These are phyloP conservation scores for Globomyces sp. DNA, from an alignment of 371 early-diverging fungal genomes.

Conservation along the genomic window DNA sequence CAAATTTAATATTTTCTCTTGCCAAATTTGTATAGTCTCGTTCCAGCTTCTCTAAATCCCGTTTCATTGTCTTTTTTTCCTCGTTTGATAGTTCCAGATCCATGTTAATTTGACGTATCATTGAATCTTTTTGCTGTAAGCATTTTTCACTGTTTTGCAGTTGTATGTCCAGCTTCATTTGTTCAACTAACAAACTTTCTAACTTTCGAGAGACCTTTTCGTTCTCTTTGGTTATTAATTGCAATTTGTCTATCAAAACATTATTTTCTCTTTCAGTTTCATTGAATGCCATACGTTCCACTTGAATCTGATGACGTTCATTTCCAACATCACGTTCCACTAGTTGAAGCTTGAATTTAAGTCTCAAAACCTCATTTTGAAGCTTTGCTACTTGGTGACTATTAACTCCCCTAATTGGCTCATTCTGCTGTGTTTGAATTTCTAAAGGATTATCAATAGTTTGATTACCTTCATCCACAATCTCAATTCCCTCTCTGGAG, in stretches of 20 bases:
- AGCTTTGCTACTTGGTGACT: not conserved
- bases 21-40: not conserved
- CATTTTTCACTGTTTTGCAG: not conserved
- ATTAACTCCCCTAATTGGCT: too few species aligned
- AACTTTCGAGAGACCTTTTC: not conserved
- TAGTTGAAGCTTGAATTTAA: not conserved
- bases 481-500: too few species aligned
- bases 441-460: too few species aligned
- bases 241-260: not conserved
- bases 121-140: not conserved
- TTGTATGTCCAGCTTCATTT: not conserved
- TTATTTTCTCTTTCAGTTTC: not conserved
- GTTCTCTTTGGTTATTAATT: not conserved
- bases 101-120: not conserved
- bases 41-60: not conserved
- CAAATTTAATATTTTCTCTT: not conserved
- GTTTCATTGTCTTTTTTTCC: not conserved
- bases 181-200: not conserved
- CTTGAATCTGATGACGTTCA: slow-evolving; percentile 4
- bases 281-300: not conserved
- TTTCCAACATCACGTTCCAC: not conserved
- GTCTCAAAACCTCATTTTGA: not conserved
- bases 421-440: too few species aligned
- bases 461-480: too few species aligned
- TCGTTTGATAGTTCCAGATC: not conserved